Evolutionary conservation across 306 rosid species (phyloP).

Genomic region (Calophaca sinica): DNA sequence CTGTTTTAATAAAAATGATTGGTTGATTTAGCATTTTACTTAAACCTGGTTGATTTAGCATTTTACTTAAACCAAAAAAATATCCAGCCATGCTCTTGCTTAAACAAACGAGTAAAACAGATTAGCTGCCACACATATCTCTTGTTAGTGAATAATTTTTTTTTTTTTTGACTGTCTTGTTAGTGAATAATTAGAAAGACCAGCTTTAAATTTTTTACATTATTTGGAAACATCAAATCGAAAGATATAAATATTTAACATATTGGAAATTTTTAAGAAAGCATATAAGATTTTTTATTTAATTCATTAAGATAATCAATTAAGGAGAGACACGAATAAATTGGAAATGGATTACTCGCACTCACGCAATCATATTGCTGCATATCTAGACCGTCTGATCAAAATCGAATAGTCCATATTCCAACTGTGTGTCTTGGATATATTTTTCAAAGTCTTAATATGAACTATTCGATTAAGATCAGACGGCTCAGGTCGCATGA

Average conservation of each 20-base stretch:
- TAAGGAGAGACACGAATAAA: conserved; percentile 4
- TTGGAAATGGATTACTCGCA: no score
- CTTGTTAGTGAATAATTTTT: background rate
- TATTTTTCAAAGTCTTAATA: no score
- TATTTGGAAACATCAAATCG: background rate
- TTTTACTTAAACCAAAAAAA: background rate
- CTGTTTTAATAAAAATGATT: background rate
- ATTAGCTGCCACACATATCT: background rate
- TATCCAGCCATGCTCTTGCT: background rate
- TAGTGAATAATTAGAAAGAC: background rate
- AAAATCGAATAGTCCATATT: no score
- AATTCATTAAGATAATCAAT: background rate
- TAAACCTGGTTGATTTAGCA: background rate
- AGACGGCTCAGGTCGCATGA: no score
- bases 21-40: background rate
- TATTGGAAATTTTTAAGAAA: background rate
- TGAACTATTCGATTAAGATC: no score
- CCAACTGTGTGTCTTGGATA: no score
- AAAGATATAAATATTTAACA: background rate
- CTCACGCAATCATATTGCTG: no score
- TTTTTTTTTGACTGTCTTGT: no score
- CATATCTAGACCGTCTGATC: no score
- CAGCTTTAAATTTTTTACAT: no score
- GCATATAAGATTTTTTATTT: background rate
- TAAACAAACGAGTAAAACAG: background rate